Evolutionary conservation across 306 rosid genomes (phyloP), one percentile per base, ranked within the genome.

Genomic region (Acacia acuminata): DNA sequence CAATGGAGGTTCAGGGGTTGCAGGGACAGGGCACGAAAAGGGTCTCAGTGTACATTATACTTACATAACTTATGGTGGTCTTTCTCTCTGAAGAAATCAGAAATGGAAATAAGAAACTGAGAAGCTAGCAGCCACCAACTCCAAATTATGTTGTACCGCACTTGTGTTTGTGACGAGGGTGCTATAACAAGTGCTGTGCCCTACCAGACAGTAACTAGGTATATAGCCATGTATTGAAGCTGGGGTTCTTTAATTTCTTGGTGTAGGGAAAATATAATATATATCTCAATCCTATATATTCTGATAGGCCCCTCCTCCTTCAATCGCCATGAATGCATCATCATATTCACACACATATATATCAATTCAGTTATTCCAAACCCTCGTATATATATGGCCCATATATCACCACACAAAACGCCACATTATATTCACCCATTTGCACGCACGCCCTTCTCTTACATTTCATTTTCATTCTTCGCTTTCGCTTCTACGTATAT

Each of bases 41-140:
- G 64, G 80, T 78, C 82, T 34, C 12, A 53, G 34, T 79, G 71
- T n/a, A 27, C 51, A 78, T 74, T 65, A 51, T 44, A 24, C 42
- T 38, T 6, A 38, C 42, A 38, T 4, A 40, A 32, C 67, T 77
- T 38, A 80, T 74, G 74, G 85, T 73, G 65, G 85, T 80, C 75
- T 68, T 40, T 14, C 4, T n/a, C 13, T 81, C 43, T 40, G 11
- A 45, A 61, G 75, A 69, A 38, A 66, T 78, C 5, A 61, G 75
- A 63, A 38, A 66, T 75, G 8, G 64, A 47, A 65, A 56, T 8
- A 84, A 85, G 81, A 50, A 73, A 80, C 42, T 32, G 85, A 44
- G 82, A 77, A 85, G 79, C 8, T 38, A 38, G 8, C 73, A 84
- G 53, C 81, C 68, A 79, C 77, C 56, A 65, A 67, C 83, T 79